Percentiles rank a stretch among this genome's conserved stretches.
phyloP scores from a whole-genome alignment of 2,329 filamentous ascomycete species.

The Cryphonectria carpinicola region DNA sequence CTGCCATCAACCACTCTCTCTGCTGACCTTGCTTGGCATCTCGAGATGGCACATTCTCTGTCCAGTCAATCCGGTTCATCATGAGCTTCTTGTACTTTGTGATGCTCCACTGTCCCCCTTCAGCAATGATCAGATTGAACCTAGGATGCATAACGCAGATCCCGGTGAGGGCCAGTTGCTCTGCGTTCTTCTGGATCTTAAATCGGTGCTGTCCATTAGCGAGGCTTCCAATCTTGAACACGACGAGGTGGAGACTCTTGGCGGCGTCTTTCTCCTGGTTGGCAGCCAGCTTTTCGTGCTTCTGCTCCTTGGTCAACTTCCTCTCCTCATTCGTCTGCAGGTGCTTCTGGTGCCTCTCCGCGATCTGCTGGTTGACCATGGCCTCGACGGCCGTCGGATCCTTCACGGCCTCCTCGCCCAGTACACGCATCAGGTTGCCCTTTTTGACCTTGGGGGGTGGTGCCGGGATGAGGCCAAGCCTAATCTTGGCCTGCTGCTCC shows the following conservation, averaged over 20 bases:
- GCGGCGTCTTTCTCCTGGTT: conserved; percentile 89
- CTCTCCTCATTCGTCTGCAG: conserved; percentile 79
- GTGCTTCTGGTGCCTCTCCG: conserved; percentile 80
- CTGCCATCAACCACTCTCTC: conserved; percentile 76
- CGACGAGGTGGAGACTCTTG: conserved; percentile 82
- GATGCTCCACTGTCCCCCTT: conserved; percentile 84
- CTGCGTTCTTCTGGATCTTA: conserved; percentile 90
- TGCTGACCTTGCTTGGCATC: conserved; percentile 65
- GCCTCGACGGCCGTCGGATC: conserved; percentile 97
- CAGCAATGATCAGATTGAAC: conserved; percentile 87
- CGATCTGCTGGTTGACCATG: conserved; percentile 89
- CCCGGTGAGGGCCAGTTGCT: conserved; percentile 84
- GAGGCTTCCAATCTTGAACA: conserved; percentile 89
- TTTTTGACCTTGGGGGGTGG: conserved; percentile 97
- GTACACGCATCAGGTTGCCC: conserved; percentile 94
- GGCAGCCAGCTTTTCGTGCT: conserved; percentile 76
- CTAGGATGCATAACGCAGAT: conserved; percentile 91
- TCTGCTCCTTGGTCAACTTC: conserved; percentile 86
- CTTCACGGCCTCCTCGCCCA: conserved; percentile 88
- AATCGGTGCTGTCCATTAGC: conserved; percentile 92
- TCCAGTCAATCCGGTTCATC: conserved; percentile 93
- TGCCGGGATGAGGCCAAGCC: conserved; percentile 85
- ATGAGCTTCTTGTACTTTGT: conserved; percentile 89
- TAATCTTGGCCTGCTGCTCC: conserved; percentile 94
- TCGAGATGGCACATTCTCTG: conserved; percentile 77